These are phyloP conservation scores for Prunus campanulata DNA, from an alignment of 306 rosid genomes.

Conservation along the genomic window DNA sequence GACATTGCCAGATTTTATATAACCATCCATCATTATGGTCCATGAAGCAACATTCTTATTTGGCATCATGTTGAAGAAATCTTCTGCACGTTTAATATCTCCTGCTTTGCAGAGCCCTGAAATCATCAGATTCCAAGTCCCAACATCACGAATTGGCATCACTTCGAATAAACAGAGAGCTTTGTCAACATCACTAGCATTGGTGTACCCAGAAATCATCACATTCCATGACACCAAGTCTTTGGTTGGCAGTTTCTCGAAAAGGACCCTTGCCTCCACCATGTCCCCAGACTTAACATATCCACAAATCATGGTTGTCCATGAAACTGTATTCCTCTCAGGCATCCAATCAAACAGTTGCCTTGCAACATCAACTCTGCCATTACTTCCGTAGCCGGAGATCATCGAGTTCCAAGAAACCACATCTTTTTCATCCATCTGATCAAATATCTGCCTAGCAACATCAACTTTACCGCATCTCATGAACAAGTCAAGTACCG, in stretches of 20 bases:
- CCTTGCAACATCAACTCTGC: conserved; percentile 7
- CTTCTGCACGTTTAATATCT: background rate
- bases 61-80: conserved; percentile 1
- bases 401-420: conserved; percentile 14
- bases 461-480: background rate
- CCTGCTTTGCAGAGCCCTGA: conserved; percentile 8
- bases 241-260: conserved; percentile 7
- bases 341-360: conserved; percentile 9
- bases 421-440: conserved; percentile 13
- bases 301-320: conserved; percentile 13
- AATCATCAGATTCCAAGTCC: conserved; percentile 9
- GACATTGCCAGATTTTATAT: background rate
- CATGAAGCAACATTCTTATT: conserved; percentile 8
- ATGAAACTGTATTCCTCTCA: conserved; percentile 12
- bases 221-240: conserved; percentile 12
- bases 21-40: conserved; percentile 19
- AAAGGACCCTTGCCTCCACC: conserved; percentile 10
- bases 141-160: background rate
- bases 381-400: conserved; percentile 3
- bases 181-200: background rate
- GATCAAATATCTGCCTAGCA: conserved; percentile 6
- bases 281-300: conserved; percentile 6
- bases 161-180: conserved; percentile 1
- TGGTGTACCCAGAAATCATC: conserved; percentile 8
- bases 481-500: background rate